Evolutionary conservation across 495 filamentous ascomycete species (phyloP).

Genomic region (Xylaria curta): DNA sequence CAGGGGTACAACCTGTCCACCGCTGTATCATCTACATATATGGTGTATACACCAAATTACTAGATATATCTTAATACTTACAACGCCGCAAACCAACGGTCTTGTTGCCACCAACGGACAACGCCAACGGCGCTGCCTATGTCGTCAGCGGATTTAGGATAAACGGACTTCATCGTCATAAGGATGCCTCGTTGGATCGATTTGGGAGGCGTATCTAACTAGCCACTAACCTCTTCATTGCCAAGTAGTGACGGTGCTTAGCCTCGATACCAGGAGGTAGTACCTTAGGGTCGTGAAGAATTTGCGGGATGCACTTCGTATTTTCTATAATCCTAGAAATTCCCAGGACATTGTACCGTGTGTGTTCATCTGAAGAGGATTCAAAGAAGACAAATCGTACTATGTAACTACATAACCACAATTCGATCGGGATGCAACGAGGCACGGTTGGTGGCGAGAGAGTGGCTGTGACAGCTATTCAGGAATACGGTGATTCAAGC

Average conservation of each 20-base stretch:
- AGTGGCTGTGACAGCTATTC: constrained; percentile 18
- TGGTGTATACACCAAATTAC: neutral
- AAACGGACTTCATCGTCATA: constrained; percentile 3
- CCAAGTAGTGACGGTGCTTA: neutral
- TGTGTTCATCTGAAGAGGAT: neutral
- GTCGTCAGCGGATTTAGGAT: neutral
- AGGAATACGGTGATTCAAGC: neutral
- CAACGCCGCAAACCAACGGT: neutral
- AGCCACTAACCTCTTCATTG: neutral
- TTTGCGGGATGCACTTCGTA: neutral
- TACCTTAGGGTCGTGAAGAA: neutral
- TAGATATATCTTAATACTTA: neutral
- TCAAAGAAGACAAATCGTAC: neutral
- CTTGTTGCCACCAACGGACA: constrained; percentile 12
- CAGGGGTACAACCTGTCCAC: constrained; percentile 9
- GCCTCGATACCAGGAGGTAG: neutral
- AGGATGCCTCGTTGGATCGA: constrained; percentile 19
- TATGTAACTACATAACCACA: neutral
- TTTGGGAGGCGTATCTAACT: neutral
- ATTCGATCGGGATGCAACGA: neutral
- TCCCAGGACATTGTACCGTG: neutral
- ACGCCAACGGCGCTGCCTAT: neutral
- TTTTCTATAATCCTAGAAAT: neutral
- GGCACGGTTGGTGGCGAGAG: constrained; percentile 16
- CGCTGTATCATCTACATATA: neutral